phyloP scores from a whole-genome alignment of 148 eudicot genomes.

The Amaranthus hypochondriacus region DNA sequence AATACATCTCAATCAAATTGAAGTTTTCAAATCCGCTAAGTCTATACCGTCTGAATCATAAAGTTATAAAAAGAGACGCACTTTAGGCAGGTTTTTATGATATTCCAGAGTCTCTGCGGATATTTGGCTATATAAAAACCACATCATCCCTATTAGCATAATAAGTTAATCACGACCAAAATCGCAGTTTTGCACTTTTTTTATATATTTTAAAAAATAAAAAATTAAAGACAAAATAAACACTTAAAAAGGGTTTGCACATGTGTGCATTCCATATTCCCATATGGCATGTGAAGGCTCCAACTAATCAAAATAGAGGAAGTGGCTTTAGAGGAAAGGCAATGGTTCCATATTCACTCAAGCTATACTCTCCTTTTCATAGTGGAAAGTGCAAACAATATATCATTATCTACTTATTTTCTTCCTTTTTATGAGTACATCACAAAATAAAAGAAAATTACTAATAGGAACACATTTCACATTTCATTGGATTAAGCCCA shows the following conservation, averaged over 20 bases:
- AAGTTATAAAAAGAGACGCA: no score
- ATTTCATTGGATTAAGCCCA: background rate
- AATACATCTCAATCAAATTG: background rate
- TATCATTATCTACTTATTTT: background rate
- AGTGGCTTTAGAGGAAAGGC: constrained; percentile 12
- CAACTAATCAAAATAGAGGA: background rate
- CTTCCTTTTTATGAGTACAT: background rate
- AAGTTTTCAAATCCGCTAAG: no score
- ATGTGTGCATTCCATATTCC: background rate
- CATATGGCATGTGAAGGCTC: background rate
- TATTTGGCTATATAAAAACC: no score
- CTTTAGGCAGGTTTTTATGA: no score
- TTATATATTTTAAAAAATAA: no score
- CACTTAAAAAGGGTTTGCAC: constrained; percentile 1
- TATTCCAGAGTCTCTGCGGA: no score
- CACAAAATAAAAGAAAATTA: background rate
- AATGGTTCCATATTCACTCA: background rate
- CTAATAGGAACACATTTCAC: background rate
- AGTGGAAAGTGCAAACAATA: background rate
- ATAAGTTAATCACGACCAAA: no score
- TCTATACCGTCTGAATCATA: no score
- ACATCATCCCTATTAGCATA: no score
- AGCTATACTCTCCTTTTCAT: background rate
- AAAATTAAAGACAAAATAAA: background rate
- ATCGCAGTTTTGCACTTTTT: no score